Evolutionary conservation across 148 eudicot genomes (phyloP).

Genomic region (Cornus kousa): DNA sequence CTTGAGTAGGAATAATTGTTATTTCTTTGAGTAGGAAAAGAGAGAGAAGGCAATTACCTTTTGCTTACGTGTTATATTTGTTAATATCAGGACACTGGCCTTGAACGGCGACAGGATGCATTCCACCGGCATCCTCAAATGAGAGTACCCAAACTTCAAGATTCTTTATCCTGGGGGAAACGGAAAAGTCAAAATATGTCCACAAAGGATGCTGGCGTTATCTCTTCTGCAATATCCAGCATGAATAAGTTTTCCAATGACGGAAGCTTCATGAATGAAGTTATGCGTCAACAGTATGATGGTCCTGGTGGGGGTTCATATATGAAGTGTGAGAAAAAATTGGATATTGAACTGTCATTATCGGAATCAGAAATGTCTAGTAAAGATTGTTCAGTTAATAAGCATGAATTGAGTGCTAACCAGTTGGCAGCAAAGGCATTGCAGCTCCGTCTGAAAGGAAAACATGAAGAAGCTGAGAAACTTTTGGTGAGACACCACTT

Average conservation of each 20-base stretch:
- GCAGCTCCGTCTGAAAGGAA: conserved; percentile 92
- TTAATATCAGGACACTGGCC: conserved; percentile 27
- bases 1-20: not conserved
- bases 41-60: not conserved
- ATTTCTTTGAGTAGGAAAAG: not conserved
- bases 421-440: conserved; percentile 90
- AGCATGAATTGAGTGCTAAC: conserved; percentile 74
- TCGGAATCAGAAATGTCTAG: conserved; percentile 18
- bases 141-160: conserved; percentile 73
- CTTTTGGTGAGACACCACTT: conserved; percentile 54
- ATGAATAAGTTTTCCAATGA: conserved; percentile 73
- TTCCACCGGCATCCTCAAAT: conserved; percentile 52
- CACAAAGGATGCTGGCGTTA: conserved; percentile 48
- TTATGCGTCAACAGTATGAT: conserved; percentile 35
- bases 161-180: conserved; percentile 86
- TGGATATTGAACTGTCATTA: conserved; percentile 26
- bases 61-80: conserved; percentile 8
- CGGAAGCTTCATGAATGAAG: conserved; percentile 69
- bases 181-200: conserved; percentile 47
- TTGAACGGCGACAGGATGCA: conserved; percentile 37
- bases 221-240: conserved; percentile 74
- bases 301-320: conserved; percentile 18
- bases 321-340: conserved; percentile 27
- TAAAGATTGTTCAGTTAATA: conserved; percentile 22
- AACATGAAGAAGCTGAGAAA: conserved; percentile 83